Conservation (phyloP, 805 yeast species). For the Saccharomycopsis babjevae region DNA sequence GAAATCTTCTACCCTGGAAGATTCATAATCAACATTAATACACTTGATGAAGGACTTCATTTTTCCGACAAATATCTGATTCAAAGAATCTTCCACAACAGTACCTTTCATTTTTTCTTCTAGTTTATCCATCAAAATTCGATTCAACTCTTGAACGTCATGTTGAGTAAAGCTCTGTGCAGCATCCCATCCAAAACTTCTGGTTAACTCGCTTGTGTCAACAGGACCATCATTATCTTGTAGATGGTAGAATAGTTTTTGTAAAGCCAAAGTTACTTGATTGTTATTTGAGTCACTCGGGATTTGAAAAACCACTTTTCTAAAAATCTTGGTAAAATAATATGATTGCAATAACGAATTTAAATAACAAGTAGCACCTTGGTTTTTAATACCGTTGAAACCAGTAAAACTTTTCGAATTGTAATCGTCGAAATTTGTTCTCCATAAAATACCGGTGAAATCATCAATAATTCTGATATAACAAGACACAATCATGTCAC, state of each 20-base stretch:
- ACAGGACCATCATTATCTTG: slow-evolving; percentile 66
- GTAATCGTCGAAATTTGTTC: slow-evolving; percentile 60
- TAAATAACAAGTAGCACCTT: slow-evolving; percentile 97
- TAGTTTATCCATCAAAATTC: slow-evolving; percentile 89
- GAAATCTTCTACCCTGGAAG: slow-evolving; percentile 84
- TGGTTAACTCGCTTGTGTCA: slow-evolving; percentile 78
- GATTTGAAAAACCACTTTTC: slow-evolving; percentile 79
- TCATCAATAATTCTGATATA: slow-evolving; percentile 73
- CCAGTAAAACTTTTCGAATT: slow-evolving; percentile 86
- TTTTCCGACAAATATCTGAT: slow-evolving; percentile 85
- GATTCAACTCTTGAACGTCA: slow-evolving; percentile 92
- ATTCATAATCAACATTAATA: slow-evolving; percentile 85
- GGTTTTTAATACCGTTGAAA: slow-evolving; percentile 85
- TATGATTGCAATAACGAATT: slow-evolving; percentile 88
- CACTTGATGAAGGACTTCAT: slow-evolving; percentile 94
- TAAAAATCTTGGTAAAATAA: slow-evolving; percentile 71
- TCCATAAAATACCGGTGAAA: slow-evolving; percentile 92
- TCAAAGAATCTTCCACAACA: slow-evolving; percentile 60
- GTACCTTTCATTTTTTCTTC: slow-evolving; percentile 90
- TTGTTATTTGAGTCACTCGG: slow-evolving; percentile 46
- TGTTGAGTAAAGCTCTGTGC: slow-evolving; percentile 95
- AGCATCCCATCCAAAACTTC: slow-evolving; percentile 94
- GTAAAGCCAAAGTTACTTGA: slow-evolving; percentile 48
- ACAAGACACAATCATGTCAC: slow-evolving; percentile 60
- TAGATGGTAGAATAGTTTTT: slow-evolving; percentile 74